phyloP scores from a whole-genome alignment of 148 eudicot species.

The Rhododendron simsii region DNA sequence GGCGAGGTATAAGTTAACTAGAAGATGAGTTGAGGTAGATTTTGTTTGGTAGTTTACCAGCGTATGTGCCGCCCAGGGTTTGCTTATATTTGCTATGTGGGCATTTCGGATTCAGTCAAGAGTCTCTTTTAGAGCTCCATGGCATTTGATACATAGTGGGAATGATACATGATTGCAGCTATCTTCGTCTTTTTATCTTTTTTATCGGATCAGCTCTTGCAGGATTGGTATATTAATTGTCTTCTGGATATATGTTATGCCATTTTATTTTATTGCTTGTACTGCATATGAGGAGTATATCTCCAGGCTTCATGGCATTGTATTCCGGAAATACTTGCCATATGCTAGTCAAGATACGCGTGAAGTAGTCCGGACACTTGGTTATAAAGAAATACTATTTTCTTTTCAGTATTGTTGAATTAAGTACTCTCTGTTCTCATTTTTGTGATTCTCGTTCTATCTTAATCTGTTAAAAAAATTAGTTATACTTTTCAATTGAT shows the following conservation, averaged over 20 bases:
- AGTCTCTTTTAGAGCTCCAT: background rate
- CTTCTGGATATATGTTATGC: background rate
- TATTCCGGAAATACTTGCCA: background rate
- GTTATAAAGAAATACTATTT: background rate
- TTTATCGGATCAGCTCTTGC: background rate
- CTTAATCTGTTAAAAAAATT: too few species aligned
- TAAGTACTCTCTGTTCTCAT: background rate
- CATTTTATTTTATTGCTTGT: background rate
- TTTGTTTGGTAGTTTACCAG: background rate
- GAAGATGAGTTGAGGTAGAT: background rate
- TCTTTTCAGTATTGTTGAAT: background rate
- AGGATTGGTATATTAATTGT: background rate
- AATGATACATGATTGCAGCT: background rate
- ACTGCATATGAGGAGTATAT: background rate
- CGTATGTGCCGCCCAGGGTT: slow-evolving; percentile 5
- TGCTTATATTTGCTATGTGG: background rate
- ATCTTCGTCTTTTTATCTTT: background rate
- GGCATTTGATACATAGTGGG: background rate
- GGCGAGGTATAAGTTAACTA: background rate
- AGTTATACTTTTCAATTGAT: too few species aligned
- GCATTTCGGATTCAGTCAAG: background rate
- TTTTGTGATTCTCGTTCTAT: too few species aligned
- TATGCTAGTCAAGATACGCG: background rate
- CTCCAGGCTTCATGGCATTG: background rate
- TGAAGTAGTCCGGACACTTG: background rate